Conservation (phyloP, 2,329 filamentous ascomycete species). For the Colletotrichum somersetense region DNA sequence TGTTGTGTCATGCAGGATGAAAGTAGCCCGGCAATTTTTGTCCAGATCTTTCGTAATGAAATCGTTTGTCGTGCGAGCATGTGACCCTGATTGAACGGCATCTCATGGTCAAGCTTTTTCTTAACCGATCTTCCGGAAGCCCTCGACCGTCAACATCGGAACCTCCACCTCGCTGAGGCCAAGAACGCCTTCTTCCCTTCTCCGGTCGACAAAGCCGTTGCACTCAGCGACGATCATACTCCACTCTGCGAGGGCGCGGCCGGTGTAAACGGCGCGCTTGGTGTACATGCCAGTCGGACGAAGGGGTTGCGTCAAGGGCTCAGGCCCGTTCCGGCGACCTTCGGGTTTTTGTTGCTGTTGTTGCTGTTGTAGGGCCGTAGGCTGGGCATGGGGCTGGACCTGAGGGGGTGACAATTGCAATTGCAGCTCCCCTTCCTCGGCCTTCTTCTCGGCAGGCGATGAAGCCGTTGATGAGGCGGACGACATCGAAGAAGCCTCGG, state of each 20-base stretch:
- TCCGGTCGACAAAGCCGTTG: constrained; percentile 83
- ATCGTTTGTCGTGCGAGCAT: constrained; percentile 11
- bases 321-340: constrained; percentile 42
- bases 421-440: constrained; percentile 46
- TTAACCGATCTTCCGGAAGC: constrained; percentile 51
- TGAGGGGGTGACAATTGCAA: constrained; percentile 42
- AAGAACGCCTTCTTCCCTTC: constrained; percentile 79
- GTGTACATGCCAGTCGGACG: constrained; percentile 61
- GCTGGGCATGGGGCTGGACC: constrained; percentile 43
- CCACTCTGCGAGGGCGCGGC: constrained; percentile 84
- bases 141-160: constrained; percentile 56
- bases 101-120: neutral
- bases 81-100: neutral
- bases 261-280: constrained; percentile 71
- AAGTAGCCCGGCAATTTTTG: neutral
- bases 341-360: constrained; percentile 44
- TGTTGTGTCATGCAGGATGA: constrained; percentile 5
- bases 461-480: constrained; percentile 30
- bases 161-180: constrained; percentile 75
- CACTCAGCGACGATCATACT: constrained; percentile 79
- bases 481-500: constrained; percentile 33
- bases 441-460: constrained; percentile 28
- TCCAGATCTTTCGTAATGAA: constrained; percentile 9
- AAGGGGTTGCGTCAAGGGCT: constrained; percentile 57
- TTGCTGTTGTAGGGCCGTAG: constrained; percentile 9